Percentiles rank a stretch among this genome's conserved stretches.
Evolutionary conservation across 2,329 filamentous ascomycete genomes (phyloP).

Genomic region (Lecanicillium sp.): DNA sequence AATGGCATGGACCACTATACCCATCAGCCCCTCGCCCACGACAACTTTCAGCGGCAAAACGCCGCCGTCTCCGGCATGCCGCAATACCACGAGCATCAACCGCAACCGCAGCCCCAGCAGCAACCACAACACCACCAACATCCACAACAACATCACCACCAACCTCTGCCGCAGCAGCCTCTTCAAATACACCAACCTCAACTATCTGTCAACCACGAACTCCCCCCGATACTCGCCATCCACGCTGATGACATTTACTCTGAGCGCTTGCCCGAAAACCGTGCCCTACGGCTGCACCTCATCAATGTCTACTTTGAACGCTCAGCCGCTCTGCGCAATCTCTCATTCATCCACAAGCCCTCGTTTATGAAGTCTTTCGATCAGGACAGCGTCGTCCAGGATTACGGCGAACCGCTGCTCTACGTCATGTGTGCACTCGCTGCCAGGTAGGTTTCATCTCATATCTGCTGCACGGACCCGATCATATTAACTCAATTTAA

Average conservation of each 20-base stretch:
- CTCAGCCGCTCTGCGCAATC: constrained; percentile 20
- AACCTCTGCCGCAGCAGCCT: neutral
- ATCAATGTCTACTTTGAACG: constrained; percentile 19
- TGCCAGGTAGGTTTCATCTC: constrained; percentile 15
- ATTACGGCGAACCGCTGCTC: constrained; percentile 21
- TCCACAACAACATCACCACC: neutral
- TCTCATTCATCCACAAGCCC: constrained; percentile 21
- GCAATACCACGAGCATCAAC: neutral
- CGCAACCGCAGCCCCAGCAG: neutral
- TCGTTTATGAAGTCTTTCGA: constrained; percentile 22
- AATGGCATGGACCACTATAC: constrained; percentile 4
- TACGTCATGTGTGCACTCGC: constrained; percentile 22
- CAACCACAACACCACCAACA: neutral
- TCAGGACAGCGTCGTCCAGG: constrained; percentile 17
- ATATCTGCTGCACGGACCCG: too few relatives aligned
- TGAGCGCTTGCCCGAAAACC: constrained; percentile 18
- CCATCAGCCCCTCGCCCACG: constrained; percentile 2
- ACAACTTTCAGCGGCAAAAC: neutral
- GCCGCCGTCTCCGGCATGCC: neutral
- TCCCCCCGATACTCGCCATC: neutral
- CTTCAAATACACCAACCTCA: neutral
- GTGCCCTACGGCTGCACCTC: constrained; percentile 13
- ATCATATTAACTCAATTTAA: neutral
- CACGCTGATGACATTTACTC: constrained; percentile 13
- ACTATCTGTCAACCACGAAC: neutral